Percentiles rank a stretch among this genome's conserved stretches.
Evolutionary conservation across 495 filamentous ascomycete genomes (phyloP).

Genomic region (Aspergillus olivimuriae): DNA sequence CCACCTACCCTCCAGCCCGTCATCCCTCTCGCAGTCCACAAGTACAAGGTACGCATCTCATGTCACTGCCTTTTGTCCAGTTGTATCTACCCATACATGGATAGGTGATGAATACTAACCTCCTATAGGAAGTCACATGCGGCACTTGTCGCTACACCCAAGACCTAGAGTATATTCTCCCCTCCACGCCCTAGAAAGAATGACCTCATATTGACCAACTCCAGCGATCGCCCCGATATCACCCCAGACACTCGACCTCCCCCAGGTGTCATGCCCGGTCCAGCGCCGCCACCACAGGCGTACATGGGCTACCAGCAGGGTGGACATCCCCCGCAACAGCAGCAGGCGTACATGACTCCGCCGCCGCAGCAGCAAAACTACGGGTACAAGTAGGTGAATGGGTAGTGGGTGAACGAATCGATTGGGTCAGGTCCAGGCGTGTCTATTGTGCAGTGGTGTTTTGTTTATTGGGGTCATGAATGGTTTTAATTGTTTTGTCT

Average conservation of each 20-base stretch:
- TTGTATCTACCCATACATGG: too few relatives aligned
- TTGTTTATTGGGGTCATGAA: slow-evolving; percentile 7
- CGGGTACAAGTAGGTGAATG: slow-evolving; percentile 20
- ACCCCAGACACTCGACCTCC: slow-evolving; percentile 38
- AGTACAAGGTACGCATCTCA: slow-evolving; percentile 36
- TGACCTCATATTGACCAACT: slow-evolving; percentile 5
- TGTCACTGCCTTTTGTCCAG: background rate
- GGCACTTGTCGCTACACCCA: slow-evolving; percentile 48
- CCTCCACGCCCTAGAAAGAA: background rate
- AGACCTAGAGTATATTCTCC: slow-evolving; percentile 37
- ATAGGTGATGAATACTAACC: slow-evolving; percentile 13
- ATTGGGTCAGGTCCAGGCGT: background rate
- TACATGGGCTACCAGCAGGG: slow-evolving; percentile 10
- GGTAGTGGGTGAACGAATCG: background rate
- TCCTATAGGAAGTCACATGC: slow-evolving; percentile 42
- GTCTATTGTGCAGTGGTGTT: background rate
- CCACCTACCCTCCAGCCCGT: slow-evolving; percentile 26
- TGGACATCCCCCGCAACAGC: slow-evolving; percentile 9
- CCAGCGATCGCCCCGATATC: slow-evolving; percentile 40
- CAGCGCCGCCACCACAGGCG: slow-evolving; percentile 25
- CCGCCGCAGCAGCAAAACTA: slow-evolving; percentile 8
- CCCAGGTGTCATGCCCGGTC: slow-evolving; percentile 20
- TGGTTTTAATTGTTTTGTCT: background rate
- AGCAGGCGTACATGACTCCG: background rate
- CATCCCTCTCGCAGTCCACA: slow-evolving; percentile 44